Evolutionary conservation across 164 flowering plant species (phyloP).

Genomic region (Vitis riparia): DNA sequence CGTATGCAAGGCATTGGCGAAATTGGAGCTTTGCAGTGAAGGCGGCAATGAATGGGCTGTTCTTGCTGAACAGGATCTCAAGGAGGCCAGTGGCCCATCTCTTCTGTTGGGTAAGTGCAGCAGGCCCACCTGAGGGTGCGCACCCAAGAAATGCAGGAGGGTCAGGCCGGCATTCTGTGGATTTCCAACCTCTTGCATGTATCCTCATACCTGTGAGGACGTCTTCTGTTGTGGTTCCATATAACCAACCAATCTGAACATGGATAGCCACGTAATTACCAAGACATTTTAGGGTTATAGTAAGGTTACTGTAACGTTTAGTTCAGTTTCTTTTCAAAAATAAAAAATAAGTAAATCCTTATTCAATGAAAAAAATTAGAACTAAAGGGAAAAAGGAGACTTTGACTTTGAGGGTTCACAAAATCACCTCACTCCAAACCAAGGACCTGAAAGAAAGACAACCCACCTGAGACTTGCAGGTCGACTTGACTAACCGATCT

Average conservation of each 20-base stretch:
- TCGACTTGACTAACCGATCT: too few species aligned
- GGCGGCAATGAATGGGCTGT: conserved; percentile 29
- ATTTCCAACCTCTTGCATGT: conserved; percentile 52
- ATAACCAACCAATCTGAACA: conserved; percentile 55
- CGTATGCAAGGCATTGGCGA: conserved; percentile 40
- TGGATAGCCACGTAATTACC: too few species aligned
- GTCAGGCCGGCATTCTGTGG: conserved; percentile 23
- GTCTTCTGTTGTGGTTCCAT: conserved; percentile 60
- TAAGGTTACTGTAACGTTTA: too few species aligned
- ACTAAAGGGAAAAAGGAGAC: too few species aligned
- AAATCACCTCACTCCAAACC: too few species aligned
- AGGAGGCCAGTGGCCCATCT: conserved; percentile 64
- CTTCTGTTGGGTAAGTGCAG: conserved; percentile 38
- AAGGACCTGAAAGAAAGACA: too few species aligned
- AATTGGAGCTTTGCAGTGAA: conserved; percentile 36
- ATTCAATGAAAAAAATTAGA: too few species aligned
- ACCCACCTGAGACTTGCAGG: too few species aligned
- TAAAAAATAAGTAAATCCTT: too few species aligned
- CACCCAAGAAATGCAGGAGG: conserved; percentile 58
- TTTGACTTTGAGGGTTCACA: too few species aligned
- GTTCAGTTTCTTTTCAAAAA: too few species aligned
- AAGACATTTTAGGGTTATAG: too few species aligned
- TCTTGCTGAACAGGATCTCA: conserved; percentile 38
- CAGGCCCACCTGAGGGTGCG: conserved; percentile 39
- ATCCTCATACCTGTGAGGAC: conserved; percentile 50